phyloP scores from a whole-genome alignment of 1,284 basidiomycete genomes.

The Phellopilus nigrolimitatus region DNA sequence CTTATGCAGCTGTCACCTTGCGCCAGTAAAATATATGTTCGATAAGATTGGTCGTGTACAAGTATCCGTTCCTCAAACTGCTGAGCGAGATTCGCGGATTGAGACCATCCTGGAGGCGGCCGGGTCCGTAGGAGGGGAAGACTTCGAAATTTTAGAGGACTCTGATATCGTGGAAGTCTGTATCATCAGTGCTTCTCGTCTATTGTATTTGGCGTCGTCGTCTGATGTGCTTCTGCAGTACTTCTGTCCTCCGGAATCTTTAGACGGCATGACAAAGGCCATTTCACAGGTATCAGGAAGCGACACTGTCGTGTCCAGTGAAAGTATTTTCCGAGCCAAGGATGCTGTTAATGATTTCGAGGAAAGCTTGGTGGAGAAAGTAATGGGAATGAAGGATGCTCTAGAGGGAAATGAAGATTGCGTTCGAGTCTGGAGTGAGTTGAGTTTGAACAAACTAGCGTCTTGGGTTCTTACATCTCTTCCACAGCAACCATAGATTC shows the following conservation, averaged over 20 bases:
- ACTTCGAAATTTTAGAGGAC: constrained; percentile 41
- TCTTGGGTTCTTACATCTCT: neutral
- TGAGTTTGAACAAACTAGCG: constrained; percentile 26
- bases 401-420: constrained; percentile 62
- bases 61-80: constrained; percentile 38
- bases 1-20: constrained; percentile 53
- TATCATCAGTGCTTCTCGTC: neutral
- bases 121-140: constrained; percentile 37
- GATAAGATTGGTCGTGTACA: constrained; percentile 61
- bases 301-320: constrained; percentile 43
- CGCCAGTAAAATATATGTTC: constrained; percentile 78
- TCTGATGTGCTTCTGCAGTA: constrained; percentile 8
- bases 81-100: constrained; percentile 23
- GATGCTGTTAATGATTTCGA: constrained; percentile 41
- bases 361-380: constrained; percentile 36
- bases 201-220: constrained; percentile 1
- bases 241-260: constrained; percentile 19
- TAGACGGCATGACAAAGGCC: constrained; percentile 28
- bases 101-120: constrained; percentile 34
- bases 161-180: constrained; percentile 34
- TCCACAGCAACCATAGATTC: constrained; percentile 16
- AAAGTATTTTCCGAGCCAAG: constrained; percentile 44
- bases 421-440: constrained; percentile 57
- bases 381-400: constrained; percentile 47
- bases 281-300: constrained; percentile 8